phyloP scores from a whole-genome alignment of 2,329 filamentous ascomycete genomes.

The Orbilia ellipsospora region DNA sequence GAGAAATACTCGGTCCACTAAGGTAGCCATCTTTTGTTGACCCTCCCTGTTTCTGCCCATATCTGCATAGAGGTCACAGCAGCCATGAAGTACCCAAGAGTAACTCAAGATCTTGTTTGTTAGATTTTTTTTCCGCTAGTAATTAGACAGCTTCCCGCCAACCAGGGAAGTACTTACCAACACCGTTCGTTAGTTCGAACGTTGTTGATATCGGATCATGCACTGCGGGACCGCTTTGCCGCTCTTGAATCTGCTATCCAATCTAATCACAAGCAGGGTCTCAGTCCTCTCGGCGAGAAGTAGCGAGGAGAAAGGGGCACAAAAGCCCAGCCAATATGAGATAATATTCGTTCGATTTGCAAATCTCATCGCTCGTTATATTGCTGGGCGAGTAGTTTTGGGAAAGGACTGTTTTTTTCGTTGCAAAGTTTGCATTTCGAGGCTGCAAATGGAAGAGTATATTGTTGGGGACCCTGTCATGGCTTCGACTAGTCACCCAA shows the following conservation, averaged over 20 bases:
- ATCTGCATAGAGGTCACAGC: constrained; percentile 16
- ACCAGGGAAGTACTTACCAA: constrained; percentile 44
- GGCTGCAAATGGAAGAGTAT: constrained; percentile 41
- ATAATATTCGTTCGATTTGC: constrained; percentile 19
- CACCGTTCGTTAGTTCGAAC: constrained; percentile 39
- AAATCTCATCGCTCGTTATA: constrained; percentile 9
- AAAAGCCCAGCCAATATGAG: not conserved
- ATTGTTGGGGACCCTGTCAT: constrained; percentile 31
- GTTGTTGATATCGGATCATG: constrained; percentile 48
- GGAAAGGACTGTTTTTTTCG: not conserved
- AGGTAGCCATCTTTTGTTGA: not conserved
- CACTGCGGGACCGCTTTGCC: constrained; percentile 46
- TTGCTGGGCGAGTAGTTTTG: too few relatives aligned
- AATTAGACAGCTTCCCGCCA: constrained; percentile 32
- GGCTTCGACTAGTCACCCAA: constrained; percentile 49
- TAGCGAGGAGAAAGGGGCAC: constrained; percentile 31
- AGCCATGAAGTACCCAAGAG: constrained; percentile 2
- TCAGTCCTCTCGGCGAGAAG: constrained; percentile 16
- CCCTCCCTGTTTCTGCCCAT: not conserved
- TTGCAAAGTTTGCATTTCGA: constrained; percentile 33
- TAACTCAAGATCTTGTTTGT: constrained; percentile 7
- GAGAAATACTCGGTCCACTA: constrained; percentile 5
- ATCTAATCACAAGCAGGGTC: constrained; percentile 47
- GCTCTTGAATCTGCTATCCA: constrained; percentile 38
- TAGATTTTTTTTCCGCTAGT: constrained; percentile 5